These are phyloP conservation scores for Hibiscus syriacus DNA, from an alignment of 345 rosid genomes.

Conservation along the genomic window DNA sequence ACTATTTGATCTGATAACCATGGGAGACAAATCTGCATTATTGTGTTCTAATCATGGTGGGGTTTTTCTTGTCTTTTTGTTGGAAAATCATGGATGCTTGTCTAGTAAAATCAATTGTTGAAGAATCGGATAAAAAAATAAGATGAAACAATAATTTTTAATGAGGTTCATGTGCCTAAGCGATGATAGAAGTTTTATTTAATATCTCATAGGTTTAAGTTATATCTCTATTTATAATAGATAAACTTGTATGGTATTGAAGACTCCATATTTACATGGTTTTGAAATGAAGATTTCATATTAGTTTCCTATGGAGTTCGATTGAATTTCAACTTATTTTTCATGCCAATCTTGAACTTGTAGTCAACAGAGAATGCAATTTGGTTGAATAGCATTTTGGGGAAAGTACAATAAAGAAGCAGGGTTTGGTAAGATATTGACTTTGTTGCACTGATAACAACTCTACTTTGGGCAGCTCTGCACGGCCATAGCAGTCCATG, in stretches of 20 bases:
- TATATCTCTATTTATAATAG: too few relatives aligned
- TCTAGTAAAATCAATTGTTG: background rate
- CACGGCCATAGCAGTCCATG: background rate
- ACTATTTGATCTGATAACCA: constrained; percentile 5
- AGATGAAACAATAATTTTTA: too few relatives aligned
- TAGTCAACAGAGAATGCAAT: too few relatives aligned
- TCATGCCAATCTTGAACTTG: too few relatives aligned
- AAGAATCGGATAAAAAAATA: too few relatives aligned
- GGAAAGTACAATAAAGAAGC: background rate
- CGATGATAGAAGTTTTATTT: too few relatives aligned
- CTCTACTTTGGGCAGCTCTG: too few relatives aligned
- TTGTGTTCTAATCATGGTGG: constrained; percentile 29
- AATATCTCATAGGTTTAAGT: too few relatives aligned
- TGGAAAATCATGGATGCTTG: constrained; percentile 15
- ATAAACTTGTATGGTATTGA: too few relatives aligned
- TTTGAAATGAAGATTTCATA: constrained; percentile 6
- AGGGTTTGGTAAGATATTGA: background rate
- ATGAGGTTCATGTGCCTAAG: too few relatives aligned
- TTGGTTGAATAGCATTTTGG: background rate
- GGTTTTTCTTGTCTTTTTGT: constrained; percentile 22
- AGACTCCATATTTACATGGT: too few relatives aligned
- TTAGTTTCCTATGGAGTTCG: background rate
- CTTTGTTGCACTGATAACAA: background rate
- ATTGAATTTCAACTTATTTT: too few relatives aligned
- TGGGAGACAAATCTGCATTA: constrained; percentile 19